Evolutionary conservation across 2,329 filamentous ascomycete genomes (phyloP).

Genomic region (Diaporthe longicolla): DNA sequence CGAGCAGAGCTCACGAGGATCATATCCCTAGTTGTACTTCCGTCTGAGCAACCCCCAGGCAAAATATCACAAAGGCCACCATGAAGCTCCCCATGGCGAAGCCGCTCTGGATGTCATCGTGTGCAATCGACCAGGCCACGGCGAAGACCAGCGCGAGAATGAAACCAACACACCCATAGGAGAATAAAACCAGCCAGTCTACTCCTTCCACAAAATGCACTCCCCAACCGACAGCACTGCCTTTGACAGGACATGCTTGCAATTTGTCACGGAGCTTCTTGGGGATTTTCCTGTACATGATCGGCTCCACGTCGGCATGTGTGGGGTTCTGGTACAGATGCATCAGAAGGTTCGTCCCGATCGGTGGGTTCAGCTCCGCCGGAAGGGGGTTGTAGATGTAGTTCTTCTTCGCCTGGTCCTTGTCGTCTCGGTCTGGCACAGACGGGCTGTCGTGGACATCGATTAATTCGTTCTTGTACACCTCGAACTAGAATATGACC

Average conservation of each 20-base stretch:
- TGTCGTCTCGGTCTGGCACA: neutral
- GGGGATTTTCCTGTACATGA: constrained; percentile 46
- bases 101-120: constrained; percentile 47
- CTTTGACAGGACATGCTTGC: constrained; percentile 44
- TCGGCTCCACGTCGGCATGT: constrained; percentile 44
- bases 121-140: constrained; percentile 45
- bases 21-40: neutral
- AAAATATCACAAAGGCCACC: constrained; percentile 46
- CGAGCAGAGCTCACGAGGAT: neutral
- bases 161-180: constrained; percentile 44
- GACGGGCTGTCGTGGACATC: constrained; percentile 24
- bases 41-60: constrained; percentile 36
- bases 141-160: constrained; percentile 44
- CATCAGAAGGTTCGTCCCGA: constrained; percentile 47
- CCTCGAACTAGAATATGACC: constrained; percentile 3
- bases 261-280: constrained; percentile 48
- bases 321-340: constrained; percentile 49
- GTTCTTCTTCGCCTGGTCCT: constrained; percentile 37
- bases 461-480: constrained; percentile 5
- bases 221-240: constrained; percentile 48
- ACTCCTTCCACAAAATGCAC: constrained; percentile 48
- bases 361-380: constrained; percentile 46
- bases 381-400: constrained; percentile 48
- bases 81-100: constrained; percentile 48
- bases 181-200: constrained; percentile 44